phyloP scores from a whole-genome alignment of 768 basidiomycete species.

The Dictyophora rubrovolvata region DNA sequence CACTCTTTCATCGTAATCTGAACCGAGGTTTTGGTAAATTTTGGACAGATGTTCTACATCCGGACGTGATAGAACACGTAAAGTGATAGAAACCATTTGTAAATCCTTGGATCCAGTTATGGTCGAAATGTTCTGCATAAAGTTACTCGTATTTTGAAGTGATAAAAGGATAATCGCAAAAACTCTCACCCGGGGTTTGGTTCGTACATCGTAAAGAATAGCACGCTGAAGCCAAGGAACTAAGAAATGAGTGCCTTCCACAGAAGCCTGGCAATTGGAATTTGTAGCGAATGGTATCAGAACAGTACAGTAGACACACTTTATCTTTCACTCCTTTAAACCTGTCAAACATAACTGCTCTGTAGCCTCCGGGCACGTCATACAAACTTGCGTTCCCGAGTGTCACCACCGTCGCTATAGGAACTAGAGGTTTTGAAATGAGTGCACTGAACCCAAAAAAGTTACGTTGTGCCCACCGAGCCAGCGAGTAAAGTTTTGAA shows the following conservation, averaged over 20 bases:
- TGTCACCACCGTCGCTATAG: constrained; percentile 41
- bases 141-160: constrained; percentile 8
- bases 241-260: constrained; percentile 93
- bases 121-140: constrained; percentile 84
- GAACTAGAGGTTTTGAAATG: constrained; percentile 36
- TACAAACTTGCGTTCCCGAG: constrained; percentile 42
- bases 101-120: constrained; percentile 97
- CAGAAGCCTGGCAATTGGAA: constrained; percentile 48
- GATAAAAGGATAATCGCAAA: neutral
- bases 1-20: constrained; percentile 97
- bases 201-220: constrained; percentile 95
- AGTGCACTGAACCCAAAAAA: neutral
- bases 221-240: constrained; percentile 94
- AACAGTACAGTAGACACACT: constrained; percentile 31
- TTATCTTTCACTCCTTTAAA: constrained; percentile 82
- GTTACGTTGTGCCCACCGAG: neutral
- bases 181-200: constrained; percentile 76
- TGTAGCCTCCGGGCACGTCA: constrained; percentile 70
- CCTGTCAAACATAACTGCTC: constrained; percentile 97
- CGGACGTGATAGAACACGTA: constrained; percentile 90
- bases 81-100: constrained; percentile 96
- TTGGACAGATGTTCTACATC: constrained; percentile 79
- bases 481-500: neutral
- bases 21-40: constrained; percentile 90
- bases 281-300: neutral